Evolutionary conservation across 495 filamentous ascomycete genomes (phyloP).

Genomic region (Penicillium lividum): DNA sequence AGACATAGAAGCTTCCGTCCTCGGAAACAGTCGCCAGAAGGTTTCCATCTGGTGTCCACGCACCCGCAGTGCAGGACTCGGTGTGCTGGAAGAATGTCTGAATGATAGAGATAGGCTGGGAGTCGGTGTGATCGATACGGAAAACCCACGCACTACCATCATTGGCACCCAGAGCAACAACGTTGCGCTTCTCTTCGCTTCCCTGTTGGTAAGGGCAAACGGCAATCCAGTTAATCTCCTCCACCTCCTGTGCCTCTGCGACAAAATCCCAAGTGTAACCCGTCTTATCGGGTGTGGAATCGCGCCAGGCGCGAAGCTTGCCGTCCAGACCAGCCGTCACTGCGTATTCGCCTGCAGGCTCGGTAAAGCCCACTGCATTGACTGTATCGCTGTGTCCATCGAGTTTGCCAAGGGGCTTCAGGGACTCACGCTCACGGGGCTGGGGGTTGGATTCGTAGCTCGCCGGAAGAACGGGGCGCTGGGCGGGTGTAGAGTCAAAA

Average conservation of each 20-base stretch:
- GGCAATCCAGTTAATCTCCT: constrained; percentile 90
- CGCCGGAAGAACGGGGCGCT: constrained; percentile 66
- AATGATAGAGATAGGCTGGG: constrained; percentile 71
- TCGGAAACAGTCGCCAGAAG: constrained; percentile 88
- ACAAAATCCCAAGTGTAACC: constrained; percentile 62
- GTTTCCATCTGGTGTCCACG: constrained; percentile 87
- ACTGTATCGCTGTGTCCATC: constrained; percentile 90
- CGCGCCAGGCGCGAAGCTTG: constrained; percentile 57
- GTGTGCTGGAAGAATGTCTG: constrained; percentile 93
- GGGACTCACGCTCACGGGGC: constrained; percentile 56
- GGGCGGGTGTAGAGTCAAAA: constrained; percentile 66
- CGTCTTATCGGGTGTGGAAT: constrained; percentile 39
- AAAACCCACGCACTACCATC: constrained; percentile 97
- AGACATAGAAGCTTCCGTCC: constrained; percentile 86
- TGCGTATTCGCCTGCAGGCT: constrained; percentile 80
- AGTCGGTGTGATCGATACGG: constrained; percentile 66
- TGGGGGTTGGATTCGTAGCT: constrained; percentile 71
- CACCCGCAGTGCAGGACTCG: constrained; percentile 79
- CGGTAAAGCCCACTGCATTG: constrained; percentile 80
- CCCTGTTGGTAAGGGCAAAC: constrained; percentile 66
- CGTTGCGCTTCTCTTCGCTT: constrained; percentile 66
- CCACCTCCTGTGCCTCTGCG: constrained; percentile 77
- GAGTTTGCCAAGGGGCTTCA: constrained; percentile 66
- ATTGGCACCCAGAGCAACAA: constrained; percentile 86
- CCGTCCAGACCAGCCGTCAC: constrained; percentile 87